Evolutionary conservation across 192 early-diverging fungal species (phyloP).

Genomic region (Helicostylum pulchrum): DNA sequence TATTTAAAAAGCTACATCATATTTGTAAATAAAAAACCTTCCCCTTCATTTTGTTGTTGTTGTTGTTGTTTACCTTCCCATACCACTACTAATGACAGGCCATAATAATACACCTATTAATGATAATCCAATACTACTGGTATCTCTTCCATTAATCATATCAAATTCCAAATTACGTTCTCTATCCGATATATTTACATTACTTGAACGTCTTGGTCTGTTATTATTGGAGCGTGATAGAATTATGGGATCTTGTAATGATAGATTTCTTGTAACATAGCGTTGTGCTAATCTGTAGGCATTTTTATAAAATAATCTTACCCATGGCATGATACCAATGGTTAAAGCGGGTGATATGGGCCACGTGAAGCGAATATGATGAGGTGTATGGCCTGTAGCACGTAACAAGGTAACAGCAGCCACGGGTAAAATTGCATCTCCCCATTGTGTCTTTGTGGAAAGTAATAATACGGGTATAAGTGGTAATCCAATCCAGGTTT

Average conservation of each 20-base stretch:
- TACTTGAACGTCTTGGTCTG: slow-evolving; percentile 6
- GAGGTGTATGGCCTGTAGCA: slow-evolving; percentile 28
- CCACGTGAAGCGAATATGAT: slow-evolving; percentile 55
- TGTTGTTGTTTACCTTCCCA: slow-evolving; percentile 48
- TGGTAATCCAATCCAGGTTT: slow-evolving; percentile 55
- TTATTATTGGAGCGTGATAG: slow-evolving; percentile 9
- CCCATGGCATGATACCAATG: slow-evolving; percentile 59
- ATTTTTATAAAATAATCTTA: slow-evolving; percentile 27
- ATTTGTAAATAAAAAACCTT: background rate
- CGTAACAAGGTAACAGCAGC: slow-evolving; percentile 56
- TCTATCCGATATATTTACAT: background rate
- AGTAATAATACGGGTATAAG: slow-evolving; percentile 56
- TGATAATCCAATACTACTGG: slow-evolving; percentile 51
- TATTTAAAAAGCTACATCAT: slow-evolving; percentile 18
- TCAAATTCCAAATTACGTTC: slow-evolving; percentile 36
- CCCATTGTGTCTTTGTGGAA: slow-evolving; percentile 54
- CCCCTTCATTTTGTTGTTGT: background rate
- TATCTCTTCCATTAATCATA: slow-evolving; percentile 53
- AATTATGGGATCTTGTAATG: slow-evolving; percentile 16
- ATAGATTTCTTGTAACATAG: slow-evolving; percentile 9
- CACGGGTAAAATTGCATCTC: slow-evolving; percentile 60
- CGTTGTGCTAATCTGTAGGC: slow-evolving; percentile 10
- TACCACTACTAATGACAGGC: slow-evolving; percentile 62
- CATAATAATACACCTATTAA: slow-evolving; percentile 64
- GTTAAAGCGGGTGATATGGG: slow-evolving; percentile 60